Evolutionary conservation across 768 basidiomycete genomes (phyloP).

Genomic region (Coprinellus micaceus): DNA sequence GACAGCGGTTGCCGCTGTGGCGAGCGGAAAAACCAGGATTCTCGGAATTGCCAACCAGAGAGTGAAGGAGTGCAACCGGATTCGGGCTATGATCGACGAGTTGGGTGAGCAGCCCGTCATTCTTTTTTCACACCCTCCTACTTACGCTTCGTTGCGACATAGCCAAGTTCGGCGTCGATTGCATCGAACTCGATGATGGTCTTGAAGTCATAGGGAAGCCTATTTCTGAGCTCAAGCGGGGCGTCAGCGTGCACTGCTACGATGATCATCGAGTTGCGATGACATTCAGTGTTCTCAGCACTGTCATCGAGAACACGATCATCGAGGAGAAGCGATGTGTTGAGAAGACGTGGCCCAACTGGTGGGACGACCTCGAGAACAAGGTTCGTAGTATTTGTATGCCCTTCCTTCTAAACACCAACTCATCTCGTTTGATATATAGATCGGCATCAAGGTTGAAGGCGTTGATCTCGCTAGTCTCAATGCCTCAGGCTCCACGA

Average conservation of each 20-base stretch:
- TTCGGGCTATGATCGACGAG: constrained; percentile 94
- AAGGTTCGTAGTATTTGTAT: constrained; percentile 52
- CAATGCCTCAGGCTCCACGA: constrained; percentile 40
- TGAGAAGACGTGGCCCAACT: constrained; percentile 99
- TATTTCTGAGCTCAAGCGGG: constrained; percentile 55
- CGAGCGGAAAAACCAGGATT: constrained; percentile 70
- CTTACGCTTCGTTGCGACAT: no score
- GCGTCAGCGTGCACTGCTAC: constrained; percentile 89
- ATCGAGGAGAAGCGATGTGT: constrained; percentile 97
- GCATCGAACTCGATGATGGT: constrained; percentile 89
- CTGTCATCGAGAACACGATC: constrained; percentile 68
- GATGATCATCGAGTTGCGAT: constrained; percentile 99
- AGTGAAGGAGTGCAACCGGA: constrained; percentile 97
- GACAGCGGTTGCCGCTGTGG: constrained; percentile 83
- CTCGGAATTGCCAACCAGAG: constrained; percentile 95
- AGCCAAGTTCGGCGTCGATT: constrained; percentile 95
- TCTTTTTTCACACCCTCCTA: neutral
- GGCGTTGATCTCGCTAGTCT: constrained; percentile 69
- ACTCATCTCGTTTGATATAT: neutral
- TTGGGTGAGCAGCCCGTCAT: constrained; percentile 56
- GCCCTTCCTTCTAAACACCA: neutral
- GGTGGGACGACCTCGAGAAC: constrained; percentile 98
- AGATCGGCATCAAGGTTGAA: constrained; percentile 88
- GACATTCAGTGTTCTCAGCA: constrained; percentile 90
- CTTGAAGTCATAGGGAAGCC: constrained; percentile 84